A percentile compares a stretch with the other conserved stretches of the same genome.
These are phyloP conservation scores for Mallotus nudiflorus DNA, from an alignment of 345 rosid species.

Conservation along the genomic window DNA sequence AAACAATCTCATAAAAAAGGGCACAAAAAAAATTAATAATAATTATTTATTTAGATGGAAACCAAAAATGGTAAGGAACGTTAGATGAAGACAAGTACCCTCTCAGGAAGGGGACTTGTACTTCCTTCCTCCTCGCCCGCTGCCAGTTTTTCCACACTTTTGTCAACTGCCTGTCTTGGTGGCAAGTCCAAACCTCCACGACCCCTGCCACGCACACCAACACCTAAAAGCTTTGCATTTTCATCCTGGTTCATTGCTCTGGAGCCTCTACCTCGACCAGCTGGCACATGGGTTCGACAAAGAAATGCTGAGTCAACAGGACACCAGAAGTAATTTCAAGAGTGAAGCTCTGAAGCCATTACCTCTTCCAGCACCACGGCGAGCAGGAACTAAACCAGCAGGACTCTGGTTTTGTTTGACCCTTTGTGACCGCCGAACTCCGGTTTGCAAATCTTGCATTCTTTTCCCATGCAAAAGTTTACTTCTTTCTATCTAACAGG, in stretches of 20 bases:
- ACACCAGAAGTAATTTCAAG: conserved; percentile 7
- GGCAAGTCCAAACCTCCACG: conserved; percentile 37
- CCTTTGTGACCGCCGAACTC: conserved; percentile 45
- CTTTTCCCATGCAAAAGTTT: conserved; percentile 40
- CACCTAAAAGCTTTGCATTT: conserved; percentile 32
- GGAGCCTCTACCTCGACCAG: conserved; percentile 46
- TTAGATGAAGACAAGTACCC: conserved; percentile 26
- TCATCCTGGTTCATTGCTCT: conserved; percentile 40
- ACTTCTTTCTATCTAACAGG: conserved; percentile 16
- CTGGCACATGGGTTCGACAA: conserved; percentile 25
- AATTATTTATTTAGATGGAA: neutral
- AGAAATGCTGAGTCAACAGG: conserved; percentile 12
- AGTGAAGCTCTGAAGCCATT: conserved; percentile 9
- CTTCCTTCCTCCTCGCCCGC: conserved; percentile 43
- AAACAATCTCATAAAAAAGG: neutral
- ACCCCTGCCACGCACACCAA: conserved; percentile 31
- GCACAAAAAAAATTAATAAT: neutral
- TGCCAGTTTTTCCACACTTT: conserved; percentile 39
- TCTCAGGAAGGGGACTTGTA: conserved; percentile 43
- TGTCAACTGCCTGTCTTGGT: conserved; percentile 35
- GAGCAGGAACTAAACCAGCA: conserved; percentile 36
- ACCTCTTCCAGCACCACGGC: conserved; percentile 42
- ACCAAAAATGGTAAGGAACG: neutral
- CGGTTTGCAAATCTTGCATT: conserved; percentile 45
- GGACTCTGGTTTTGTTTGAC: conserved; percentile 40